Conservation (phyloP, 2,329 filamentous ascomycete genomes). For the Fusarium compactum region DNA sequence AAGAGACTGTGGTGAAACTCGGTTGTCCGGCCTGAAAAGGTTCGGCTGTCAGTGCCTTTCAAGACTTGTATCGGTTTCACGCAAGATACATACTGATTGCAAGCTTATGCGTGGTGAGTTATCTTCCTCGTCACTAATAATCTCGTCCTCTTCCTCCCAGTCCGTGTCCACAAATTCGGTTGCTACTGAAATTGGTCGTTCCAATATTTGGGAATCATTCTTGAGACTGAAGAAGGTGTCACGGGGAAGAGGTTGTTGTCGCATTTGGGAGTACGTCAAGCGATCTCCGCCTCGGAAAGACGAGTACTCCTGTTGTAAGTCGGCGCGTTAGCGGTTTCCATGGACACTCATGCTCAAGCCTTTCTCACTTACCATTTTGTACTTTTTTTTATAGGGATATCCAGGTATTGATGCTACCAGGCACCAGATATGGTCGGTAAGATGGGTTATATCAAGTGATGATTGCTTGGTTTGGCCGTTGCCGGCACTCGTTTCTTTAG, state of each 20-base stretch:
- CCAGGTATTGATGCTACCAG: constrained; percentile 28
- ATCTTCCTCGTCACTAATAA: constrained; percentile 70
- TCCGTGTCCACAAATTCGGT: constrained; percentile 86
- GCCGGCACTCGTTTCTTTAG: constrained; percentile 53
- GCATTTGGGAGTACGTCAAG: constrained; percentile 63
- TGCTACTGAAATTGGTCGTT: constrained; percentile 75
- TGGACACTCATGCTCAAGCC: background rate
- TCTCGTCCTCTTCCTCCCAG: constrained; percentile 75
- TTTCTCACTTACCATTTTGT: constrained; percentile 52
- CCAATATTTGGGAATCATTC: constrained; percentile 57
- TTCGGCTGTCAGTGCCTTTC: constrained; percentile 23
- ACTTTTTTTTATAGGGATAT: constrained; percentile 10
- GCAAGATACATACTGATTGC: constrained; percentile 72
- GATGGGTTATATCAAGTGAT: constrained; percentile 32
- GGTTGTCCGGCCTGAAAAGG: constrained; percentile 71
- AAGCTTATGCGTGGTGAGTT: constrained; percentile 76
- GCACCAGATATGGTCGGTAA: constrained; percentile 35
- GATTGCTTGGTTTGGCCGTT: constrained; percentile 50
- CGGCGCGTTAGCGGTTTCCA: constrained; percentile 5
- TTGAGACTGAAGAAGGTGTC: constrained; percentile 73
- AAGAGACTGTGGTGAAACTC: constrained; percentile 88
- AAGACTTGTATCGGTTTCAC: constrained; percentile 1
- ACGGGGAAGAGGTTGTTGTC: constrained; percentile 61
- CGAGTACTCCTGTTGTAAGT: constrained; percentile 53
- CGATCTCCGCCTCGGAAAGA: constrained; percentile 53